phyloP scores from a whole-genome alignment of 495 filamentous ascomycete genomes.

The Lepidopterella palustris region DNA sequence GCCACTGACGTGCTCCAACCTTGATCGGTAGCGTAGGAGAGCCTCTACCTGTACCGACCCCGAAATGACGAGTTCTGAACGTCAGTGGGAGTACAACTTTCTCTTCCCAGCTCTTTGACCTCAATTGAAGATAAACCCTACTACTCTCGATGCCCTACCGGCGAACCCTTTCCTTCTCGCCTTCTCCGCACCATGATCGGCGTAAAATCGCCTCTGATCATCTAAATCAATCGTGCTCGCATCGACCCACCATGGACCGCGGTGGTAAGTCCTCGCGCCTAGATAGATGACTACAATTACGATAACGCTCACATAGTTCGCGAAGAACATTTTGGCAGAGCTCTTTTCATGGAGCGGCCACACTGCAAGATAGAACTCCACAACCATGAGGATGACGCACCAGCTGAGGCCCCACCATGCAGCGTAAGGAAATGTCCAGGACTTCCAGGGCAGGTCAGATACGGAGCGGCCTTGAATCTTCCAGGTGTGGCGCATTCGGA shows the following conservation, averaged over 20 bases:
- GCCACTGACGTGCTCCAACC: no score
- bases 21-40: no score
- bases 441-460: conserved; percentile 27
- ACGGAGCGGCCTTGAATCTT: conserved; percentile 20
- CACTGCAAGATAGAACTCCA: conserved; percentile 28
- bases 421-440: conserved; percentile 30
- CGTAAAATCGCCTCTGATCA: conserved; percentile 23
- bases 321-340: conserved; percentile 25
- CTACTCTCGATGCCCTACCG: background rate
- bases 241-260: conserved; percentile 25
- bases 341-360: conserved; percentile 18
- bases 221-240: conserved; percentile 23
- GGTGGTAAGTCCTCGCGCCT: conserved; percentile 24
- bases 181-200: conserved; percentile 13
- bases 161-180: conserved; percentile 12
- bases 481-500: conserved; percentile 30
- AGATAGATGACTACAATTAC: conserved; percentile 26
- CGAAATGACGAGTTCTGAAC: no score
- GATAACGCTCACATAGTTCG: conserved; percentile 24
- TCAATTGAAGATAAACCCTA: conserved; percentile 16
- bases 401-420: conserved; percentile 29
- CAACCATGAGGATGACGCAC: conserved; percentile 28
- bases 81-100: no score
- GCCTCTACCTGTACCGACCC: no score
- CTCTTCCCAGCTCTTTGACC: no score